Base-by-base conservation (phyloP, 2,329 filamentous ascomycete species). In the Hypoxylon rubiginosum region DNA sequence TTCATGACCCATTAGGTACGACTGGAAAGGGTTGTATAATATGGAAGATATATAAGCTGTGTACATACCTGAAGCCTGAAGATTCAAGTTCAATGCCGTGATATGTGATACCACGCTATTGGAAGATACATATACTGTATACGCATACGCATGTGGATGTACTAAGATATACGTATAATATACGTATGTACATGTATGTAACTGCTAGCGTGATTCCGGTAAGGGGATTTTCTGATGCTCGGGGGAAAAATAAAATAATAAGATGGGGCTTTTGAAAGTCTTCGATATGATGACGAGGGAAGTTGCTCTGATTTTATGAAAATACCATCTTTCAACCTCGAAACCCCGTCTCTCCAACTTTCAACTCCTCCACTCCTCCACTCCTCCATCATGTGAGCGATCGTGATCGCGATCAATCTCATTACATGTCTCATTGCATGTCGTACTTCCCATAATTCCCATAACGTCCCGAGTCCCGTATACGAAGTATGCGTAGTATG, bases 1-100 rank as follows among this genome's bases (percentile, higher is more conserved):
- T 17, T 19, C n/a, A 19, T 41, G n/a, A 15, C 6, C n/a, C n/a
- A 19, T 17, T 34, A 34, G 2, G 32, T 36, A 36, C 15, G 34
- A 36, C 10, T 36, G 11, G 34, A 36, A 15, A 13, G 13, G 4
- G 6, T 36, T 4, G 13, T 15, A 43, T 4, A 43, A 2, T 19
- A 17, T 4, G 36, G n/a, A 17, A 41, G 8, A 62, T 51, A 62
- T 65, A 58, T 58, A 36, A 36, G 13, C n/a, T n/a, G n/a, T n/a
- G n/a, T 36, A 43, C 39, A 9, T 43, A 43, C 39, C n/a, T 43
- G 39, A 43, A 43, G 15, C 39, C 36, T 11, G 54, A 43, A 43
- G 39, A n/a, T n/a, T n/a, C n/a, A n/a, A n/a, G 17, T 43, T 43
- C 39, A 17, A 43, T 19, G 39, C n/a, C 6, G 39, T 43, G 19